Evolutionary conservation across 31 red algal genomes (phyloP).

Genomic region (Asparagopsis taxiformis): DNA sequence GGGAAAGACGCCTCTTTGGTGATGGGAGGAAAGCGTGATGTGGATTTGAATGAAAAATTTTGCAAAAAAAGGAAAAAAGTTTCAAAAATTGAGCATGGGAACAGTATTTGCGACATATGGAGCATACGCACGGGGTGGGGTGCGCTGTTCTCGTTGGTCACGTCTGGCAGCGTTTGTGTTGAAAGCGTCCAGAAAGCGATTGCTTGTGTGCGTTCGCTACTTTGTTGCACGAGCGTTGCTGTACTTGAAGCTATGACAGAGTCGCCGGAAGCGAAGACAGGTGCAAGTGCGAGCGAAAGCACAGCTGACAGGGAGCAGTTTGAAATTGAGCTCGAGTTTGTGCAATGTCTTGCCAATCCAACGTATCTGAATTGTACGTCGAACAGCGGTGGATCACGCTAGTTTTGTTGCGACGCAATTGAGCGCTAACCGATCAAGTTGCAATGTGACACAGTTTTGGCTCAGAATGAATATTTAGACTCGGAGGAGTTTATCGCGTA

Average conservation of each 20-base stretch:
- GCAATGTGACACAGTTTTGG: conserved; percentile 41
- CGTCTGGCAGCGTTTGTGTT: too few relatives aligned
- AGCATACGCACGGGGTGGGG: too few relatives aligned
- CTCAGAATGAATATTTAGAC: conserved; percentile 74
- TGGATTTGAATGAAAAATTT: neutral
- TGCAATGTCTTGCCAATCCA: conserved; percentile 84
- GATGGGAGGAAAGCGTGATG: neutral
- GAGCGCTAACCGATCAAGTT: neutral
- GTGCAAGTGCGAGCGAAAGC: neutral
- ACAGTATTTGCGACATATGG: too few relatives aligned
- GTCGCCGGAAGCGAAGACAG: neutral
- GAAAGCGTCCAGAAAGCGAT: too few relatives aligned
- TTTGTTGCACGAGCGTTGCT: too few relatives aligned
- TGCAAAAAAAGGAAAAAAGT: neutral
- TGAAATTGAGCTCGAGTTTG: conserved; percentile 85
- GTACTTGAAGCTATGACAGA: neutral
- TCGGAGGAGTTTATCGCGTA: conserved; percentile 72
- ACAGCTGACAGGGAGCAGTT: conserved; percentile 77
- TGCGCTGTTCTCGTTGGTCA: too few relatives aligned
- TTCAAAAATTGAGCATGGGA: neutral
- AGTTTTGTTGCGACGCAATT: neutral
- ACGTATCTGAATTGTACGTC: conserved; percentile 85
- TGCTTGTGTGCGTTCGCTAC: too few relatives aligned
- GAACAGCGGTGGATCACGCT: too few relatives aligned
- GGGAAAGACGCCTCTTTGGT: neutral